Base-by-base conservation (phyloP, 768 basidiomycete species). In the Boletus eberwhitei region DNA sequence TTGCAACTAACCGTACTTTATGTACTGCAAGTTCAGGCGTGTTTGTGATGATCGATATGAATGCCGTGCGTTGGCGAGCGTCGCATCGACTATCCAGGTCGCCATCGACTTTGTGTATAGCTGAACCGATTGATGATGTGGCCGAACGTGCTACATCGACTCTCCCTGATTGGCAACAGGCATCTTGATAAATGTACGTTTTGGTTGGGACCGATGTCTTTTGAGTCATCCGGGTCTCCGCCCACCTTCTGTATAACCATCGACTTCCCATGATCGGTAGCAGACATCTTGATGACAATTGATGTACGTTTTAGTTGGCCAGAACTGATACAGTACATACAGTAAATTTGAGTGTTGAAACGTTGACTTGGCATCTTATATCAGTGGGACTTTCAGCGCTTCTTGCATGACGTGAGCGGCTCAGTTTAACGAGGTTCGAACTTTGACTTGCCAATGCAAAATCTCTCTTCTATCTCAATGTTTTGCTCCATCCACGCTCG, bases 401-500 rank as follows among this genome's bases (percentile, higher is more conserved):
- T 39, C 42, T 45, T 19, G 7, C 14, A 32, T 32, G 19, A 14
- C 29, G 31, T 21, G 26, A 34, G 22, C 12, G 14, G 40, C n/a
- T 40, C 12, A 2, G n/a, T n/a, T n/a, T n/a, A n/a, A n/a, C n/a
- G n/a, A n/a, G n/a, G n/a, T n/a, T n/a, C n/a, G n/a, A 38, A 21
- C 39, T 13, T 22, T 1, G 39, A 13, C 39, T 21, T 12, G 38
- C 39, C 5, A 21, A 19, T 24, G 41, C 22, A 17, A 17, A 11
- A 24, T 22, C 22, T 41, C 21, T 41, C 40, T 16, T 43, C 42
- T 26, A 17, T 11, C 9, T 11, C 24, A 5, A 61, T 61, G 58
- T 57, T 48, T 37, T 38, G 44, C 44, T 43, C 46, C 6, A 24
- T 31, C 13, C 43, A 56, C 48, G 34, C 50, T 49, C 59, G 52